phyloP scores from a whole-genome alignment of 2,329 filamentous ascomycete genomes.

The Diaporthe helianthi region DNA sequence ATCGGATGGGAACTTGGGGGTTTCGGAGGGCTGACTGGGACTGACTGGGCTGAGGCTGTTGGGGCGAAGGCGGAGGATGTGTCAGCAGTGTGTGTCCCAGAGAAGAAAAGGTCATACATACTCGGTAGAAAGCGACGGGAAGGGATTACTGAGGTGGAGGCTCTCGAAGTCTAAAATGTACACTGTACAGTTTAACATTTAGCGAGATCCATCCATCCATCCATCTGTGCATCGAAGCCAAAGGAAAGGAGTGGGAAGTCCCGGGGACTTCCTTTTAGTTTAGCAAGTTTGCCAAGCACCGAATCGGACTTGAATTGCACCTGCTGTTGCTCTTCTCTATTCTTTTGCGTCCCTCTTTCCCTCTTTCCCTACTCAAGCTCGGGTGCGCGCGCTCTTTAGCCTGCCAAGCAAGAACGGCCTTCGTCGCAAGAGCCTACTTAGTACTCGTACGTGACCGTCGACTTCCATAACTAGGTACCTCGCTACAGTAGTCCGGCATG shows the following conservation, averaged over 20 bases:
- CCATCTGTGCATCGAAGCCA: conserved; percentile 7
- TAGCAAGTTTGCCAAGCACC: conserved; percentile 3
- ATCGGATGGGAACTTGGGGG: conserved; percentile 1
- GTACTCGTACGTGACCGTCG: neutral
- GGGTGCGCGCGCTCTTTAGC: neutral
- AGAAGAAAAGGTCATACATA: neutral
- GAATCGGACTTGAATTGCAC: conserved; percentile 12
- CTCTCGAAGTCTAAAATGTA: conserved; percentile 17
- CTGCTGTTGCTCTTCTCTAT: neutral
- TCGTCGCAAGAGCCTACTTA: no score
- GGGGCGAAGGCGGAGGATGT: neutral
- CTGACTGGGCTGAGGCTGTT: neutral
- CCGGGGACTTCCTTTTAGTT: conserved; percentile 8
- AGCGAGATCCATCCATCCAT: conserved; percentile 17
- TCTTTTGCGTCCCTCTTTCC: neutral
- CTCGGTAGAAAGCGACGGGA: neutral
- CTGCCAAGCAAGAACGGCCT: neutral
- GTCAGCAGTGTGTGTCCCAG: neutral
- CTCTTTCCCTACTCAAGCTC: neutral
- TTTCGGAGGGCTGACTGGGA: neutral
- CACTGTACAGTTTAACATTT: conserved; percentile 17
- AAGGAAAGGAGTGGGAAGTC: neutral
- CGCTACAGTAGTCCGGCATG: neutral
- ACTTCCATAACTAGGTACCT: neutral
- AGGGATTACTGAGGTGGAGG: conserved; percentile 4